phyloP scores from a whole-genome alignment of 495 filamentous ascomycete species.

The Neurospora pannonica region DNA sequence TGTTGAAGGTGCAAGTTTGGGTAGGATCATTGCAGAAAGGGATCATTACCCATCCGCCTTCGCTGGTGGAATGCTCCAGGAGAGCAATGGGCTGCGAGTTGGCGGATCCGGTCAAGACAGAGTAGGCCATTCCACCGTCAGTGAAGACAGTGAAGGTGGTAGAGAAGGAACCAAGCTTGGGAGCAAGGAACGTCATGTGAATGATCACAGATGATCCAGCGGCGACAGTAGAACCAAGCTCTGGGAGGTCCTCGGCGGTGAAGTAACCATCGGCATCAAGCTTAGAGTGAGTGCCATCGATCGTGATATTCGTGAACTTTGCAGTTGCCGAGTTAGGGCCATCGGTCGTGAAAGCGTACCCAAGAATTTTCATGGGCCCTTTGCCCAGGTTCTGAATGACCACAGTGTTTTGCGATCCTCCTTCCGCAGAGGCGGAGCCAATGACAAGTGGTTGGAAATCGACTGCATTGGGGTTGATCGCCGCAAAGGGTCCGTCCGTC shows the following conservation, averaged over 20 bases:
- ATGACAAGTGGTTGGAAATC: slow-evolving; percentile 31
- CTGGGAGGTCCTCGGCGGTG: slow-evolving; percentile 21
- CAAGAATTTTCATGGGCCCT: slow-evolving; percentile 23
- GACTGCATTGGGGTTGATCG: slow-evolving; percentile 25
- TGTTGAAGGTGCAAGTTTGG: slow-evolving; percentile 10
- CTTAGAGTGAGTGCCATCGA: slow-evolving; percentile 5
- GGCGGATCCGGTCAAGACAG: slow-evolving; percentile 21
- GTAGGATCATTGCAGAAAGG: slow-evolving; percentile 7
- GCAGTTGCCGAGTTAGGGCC: slow-evolving; percentile 7
- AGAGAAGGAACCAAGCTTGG: slow-evolving; percentile 15
- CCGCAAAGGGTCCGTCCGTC: slow-evolving; percentile 20
- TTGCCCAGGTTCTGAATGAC: slow-evolving; percentile 29
- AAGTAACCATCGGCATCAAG: slow-evolving; percentile 18
- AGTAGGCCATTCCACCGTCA: slow-evolving; percentile 20
- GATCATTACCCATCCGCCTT: slow-evolving; percentile 9
- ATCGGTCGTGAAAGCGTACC: slow-evolving; percentile 21
- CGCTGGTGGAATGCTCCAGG: slow-evolving; percentile 3
- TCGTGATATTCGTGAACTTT: slow-evolving; percentile 19
- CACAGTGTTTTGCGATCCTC: slow-evolving; percentile 20
- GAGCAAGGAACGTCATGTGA: slow-evolving; percentile 18
- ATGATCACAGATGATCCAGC: slow-evolving; percentile 19
- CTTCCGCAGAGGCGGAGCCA: slow-evolving; percentile 10
- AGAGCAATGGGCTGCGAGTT: slow-evolving; percentile 9
- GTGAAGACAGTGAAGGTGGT: slow-evolving; percentile 20
- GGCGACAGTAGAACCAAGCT: slow-evolving; percentile 14